Base-by-base conservation (phyloP, 805 yeast species). In the Hanseniaspora valbyensis region DNA sequence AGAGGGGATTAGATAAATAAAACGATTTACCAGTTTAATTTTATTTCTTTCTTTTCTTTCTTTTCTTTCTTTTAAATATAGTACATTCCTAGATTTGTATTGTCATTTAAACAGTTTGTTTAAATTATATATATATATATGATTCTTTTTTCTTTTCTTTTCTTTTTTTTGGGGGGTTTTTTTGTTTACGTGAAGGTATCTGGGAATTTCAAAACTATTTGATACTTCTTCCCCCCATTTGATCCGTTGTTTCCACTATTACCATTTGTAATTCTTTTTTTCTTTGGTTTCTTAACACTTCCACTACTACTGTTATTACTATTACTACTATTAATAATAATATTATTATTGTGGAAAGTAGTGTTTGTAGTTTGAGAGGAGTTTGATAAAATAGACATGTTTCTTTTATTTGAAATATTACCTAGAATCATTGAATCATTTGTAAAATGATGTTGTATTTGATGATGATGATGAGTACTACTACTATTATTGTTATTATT, bases 161-260 rank as follows among this genome's bases (percentile, higher is more conserved):
- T n/a, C n/a, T n/a, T n/a, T n/a, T n/a, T n/a, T n/a, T n/a, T n/a
- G n/a, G n/a, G n/a, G n/a, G n/a, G n/a, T n/a, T n/a, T n/a, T n/a
- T n/a, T n/a, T 7, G 22, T 19, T 22, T 29, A 45, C 16, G 16
- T n/a, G 22, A 48, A 48, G 8, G 51, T 48, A 21, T 48, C 51
- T 5, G 51, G 51, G 22, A 48, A 48, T 30, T 48, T 48, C 26
- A 48, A 16, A 5, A 48, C 51, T 10, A 48, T 48, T 14, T 48
- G 51, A 12, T 48, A 48, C 36, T 48, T 48, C 34, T 40, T 48
- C 18, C 32, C 21, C 10, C 26, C n/a, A 9, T 37, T 37, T 5
- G 26, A 3, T 8, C 6, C 26, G 7, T 19, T 19, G n/a, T 22
- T 37, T 4, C 7, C 12, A 18, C 29, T 14, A 7, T 22, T 33